A percentile compares a stretch with the other conserved stretches of the same genome.
These are phyloP conservation scores for Verticillium nonalfalfae DNA, from an alignment of 2,329 filamentous ascomycete genomes.

Conservation along the genomic window DNA sequence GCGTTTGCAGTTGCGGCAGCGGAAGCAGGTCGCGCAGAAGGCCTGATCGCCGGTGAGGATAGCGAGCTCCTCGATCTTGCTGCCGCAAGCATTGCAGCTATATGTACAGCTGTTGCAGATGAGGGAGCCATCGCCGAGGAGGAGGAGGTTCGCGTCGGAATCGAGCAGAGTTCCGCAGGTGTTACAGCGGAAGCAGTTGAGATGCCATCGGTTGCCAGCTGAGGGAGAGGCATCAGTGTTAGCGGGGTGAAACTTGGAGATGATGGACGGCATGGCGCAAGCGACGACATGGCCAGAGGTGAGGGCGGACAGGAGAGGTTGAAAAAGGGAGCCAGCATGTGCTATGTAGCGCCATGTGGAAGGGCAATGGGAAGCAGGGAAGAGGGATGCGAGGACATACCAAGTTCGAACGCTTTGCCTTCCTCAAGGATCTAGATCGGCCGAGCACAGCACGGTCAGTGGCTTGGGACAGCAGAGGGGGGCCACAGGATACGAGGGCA, in stretches of 20 bases:
- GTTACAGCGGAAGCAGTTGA: constrained; percentile 97
- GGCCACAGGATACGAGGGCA: background rate
- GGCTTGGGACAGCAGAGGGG: background rate
- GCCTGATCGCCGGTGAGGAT: constrained; percentile 97
- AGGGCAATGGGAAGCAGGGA: background rate
- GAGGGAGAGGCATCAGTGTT: constrained; percentile 14
- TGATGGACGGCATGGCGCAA: constrained; percentile 6
- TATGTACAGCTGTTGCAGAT: constrained; percentile 99
- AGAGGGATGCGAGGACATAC: constrained; percentile 42
- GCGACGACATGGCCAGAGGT: background rate
- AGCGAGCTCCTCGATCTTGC: constrained; percentile 97
- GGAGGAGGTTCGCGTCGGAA: constrained; percentile 93
- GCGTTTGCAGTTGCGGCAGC: constrained; percentile 95
- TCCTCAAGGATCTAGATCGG: constrained; percentile 80
- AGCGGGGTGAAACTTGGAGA: constrained; percentile 15
- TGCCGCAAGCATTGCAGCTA: constrained; percentile 91
- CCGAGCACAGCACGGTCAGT: constrained; percentile 3
- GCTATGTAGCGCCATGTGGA: background rate
- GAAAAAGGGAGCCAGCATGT: background rate
- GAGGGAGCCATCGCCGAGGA: constrained; percentile 93
- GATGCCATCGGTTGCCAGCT: constrained; percentile 98
- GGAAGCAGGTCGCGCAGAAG: constrained; percentile 95
- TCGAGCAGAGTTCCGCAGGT: constrained; percentile 93
- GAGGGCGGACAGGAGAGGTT: background rate
- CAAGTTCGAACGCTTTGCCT: constrained; percentile 95